Evolutionary conservation across 2,329 filamentous ascomycete genomes (phyloP).

Genomic region (Alternaria infectoria): DNA sequence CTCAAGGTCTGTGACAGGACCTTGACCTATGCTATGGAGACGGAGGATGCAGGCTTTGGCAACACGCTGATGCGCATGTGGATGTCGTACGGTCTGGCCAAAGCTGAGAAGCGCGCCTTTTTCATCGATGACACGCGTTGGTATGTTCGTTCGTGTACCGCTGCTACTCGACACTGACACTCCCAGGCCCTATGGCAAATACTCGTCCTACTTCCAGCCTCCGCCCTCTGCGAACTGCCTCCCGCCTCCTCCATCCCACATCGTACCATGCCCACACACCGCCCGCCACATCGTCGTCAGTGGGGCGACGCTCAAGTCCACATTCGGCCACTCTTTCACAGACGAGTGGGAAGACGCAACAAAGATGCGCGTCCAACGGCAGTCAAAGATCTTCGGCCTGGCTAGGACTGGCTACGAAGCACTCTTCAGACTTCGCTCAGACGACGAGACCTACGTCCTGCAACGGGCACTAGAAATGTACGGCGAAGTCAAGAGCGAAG

Average conservation of each 20-base stretch:
- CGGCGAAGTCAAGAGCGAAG: conserved; percentile 52
- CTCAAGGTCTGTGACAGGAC: conserved; percentile 69
- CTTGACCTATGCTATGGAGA: conserved; percentile 80
- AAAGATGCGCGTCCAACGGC: conserved; percentile 58
- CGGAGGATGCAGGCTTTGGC: conserved; percentile 76
- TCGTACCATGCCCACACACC: conserved; percentile 78
- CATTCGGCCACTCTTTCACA: conserved; percentile 67
- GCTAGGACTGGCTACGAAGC: conserved; percentile 73
- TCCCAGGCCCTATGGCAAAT: conserved; percentile 73
- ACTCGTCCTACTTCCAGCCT: conserved; percentile 72
- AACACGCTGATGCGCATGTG: conserved; percentile 79
- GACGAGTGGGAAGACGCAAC: conserved; percentile 59
- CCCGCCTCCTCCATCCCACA: conserved; percentile 75
- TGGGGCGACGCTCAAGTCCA: conserved; percentile 67
- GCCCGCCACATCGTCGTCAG: conserved; percentile 79
- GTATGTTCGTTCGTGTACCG: conserved; percentile 41
- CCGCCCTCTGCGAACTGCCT: conserved; percentile 71
- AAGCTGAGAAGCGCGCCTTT: conserved; percentile 75
- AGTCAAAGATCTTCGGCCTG: conserved; percentile 70
- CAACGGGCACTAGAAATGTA: conserved; percentile 65
- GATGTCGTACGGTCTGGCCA: conserved; percentile 81
- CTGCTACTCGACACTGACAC: conserved; percentile 18
- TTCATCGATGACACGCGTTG: conserved; percentile 86
- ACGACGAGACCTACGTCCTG: conserved; percentile 70
- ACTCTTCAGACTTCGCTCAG: conserved; percentile 71